These are phyloP conservation scores for Colletotrichum magnum DNA, from an alignment of 2,329 filamentous ascomycete genomes.

Conservation along the genomic window DNA sequence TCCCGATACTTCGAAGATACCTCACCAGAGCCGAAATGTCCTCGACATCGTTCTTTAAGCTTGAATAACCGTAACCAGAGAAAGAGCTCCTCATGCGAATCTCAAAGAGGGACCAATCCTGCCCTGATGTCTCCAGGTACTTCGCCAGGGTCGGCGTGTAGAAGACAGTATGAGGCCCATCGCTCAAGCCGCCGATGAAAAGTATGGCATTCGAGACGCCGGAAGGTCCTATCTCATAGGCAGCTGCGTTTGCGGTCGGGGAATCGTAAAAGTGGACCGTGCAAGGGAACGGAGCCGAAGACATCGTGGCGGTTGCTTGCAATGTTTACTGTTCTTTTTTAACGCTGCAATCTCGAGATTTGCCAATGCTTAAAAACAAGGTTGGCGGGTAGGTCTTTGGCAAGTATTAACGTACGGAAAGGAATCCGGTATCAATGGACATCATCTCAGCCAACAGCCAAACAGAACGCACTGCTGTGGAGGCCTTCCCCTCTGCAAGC, in stretches of 20 bases:
- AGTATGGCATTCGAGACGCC: slow-evolving; percentile 71
- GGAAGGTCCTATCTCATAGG: slow-evolving; percentile 62
- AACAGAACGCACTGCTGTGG: no score
- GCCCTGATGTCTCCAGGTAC: slow-evolving; percentile 54
- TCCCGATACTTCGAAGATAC: slow-evolving; percentile 66
- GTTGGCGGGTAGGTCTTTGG: not conserved
- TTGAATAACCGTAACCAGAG: slow-evolving; percentile 64
- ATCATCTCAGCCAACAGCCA: no score
- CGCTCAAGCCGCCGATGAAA: slow-evolving; percentile 79
- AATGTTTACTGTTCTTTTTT: not conserved
- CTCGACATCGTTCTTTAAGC: slow-evolving; percentile 65
- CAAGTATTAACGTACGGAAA: no score
- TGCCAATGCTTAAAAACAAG: not conserved
- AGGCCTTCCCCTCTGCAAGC: no score
- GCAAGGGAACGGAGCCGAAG: slow-evolving; percentile 46
- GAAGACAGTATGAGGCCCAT: slow-evolving; percentile 76
- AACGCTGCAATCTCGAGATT: not conserved
- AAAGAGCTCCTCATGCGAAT: slow-evolving; percentile 70
- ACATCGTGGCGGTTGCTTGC: not conserved
- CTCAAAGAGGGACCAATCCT: slow-evolving; percentile 70
- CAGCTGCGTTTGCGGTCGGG: slow-evolving; percentile 55
- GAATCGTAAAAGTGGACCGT: slow-evolving; percentile 63
- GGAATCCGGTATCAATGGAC: no score
- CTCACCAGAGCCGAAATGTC: slow-evolving; percentile 68
- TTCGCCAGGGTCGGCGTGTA: slow-evolving; percentile 67